Base-by-base conservation (phyloP, 2,329 filamentous ascomycete species). In the Claviceps purpurea region DNA sequence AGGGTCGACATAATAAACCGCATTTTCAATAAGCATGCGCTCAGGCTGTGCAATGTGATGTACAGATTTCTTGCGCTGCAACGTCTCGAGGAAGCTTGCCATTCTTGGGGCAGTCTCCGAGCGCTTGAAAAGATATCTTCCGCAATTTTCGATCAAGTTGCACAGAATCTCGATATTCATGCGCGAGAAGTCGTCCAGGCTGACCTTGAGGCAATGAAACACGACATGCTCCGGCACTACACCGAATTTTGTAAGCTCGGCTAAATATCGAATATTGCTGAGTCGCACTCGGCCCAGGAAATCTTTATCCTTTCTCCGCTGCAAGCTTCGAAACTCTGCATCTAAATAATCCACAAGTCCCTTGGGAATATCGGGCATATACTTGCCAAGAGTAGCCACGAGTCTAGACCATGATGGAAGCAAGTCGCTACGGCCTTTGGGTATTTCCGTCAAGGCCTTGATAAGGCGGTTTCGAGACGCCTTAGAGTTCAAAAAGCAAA, bases 131-230 rank as follows among this genome's bases (percentile, higher is more conserved):
- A 98, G 74, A 67, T 96, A 98, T 18, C 93, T 82, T 44, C 93
- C 93, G 63, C 94, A 98, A 57, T 97, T 97, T 66, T 98, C 93
- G 22, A 98, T 76, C 30, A 98, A 75, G 62, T 94, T 95, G 62
- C 90, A 94, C 57, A 98, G 91, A 60, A 98, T 96, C 67, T 98
- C 94, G 57, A 98, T 96, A 63, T 98, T 98, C 87, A 96, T 96
- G 55, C 91, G 81, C 2, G 93, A 96, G 64, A 98, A 98, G 63
- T 98, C 93, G 61, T 98, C 93, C 30, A 98, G 72, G 59, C 91
- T 94, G 65, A 98, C 91, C 68, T 96, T 98, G 60, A 98, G 81
- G 64, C 93, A 98, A 64, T 98, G 93, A 64, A 98, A 98, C 51
- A 98, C 94, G 57, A 98, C 91, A 68, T 98, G 93, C 67, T 98